These are phyloP conservation scores for Botrytis porri DNA, from an alignment of 2,329 filamentous ascomycete genomes.

Conservation along the genomic window DNA sequence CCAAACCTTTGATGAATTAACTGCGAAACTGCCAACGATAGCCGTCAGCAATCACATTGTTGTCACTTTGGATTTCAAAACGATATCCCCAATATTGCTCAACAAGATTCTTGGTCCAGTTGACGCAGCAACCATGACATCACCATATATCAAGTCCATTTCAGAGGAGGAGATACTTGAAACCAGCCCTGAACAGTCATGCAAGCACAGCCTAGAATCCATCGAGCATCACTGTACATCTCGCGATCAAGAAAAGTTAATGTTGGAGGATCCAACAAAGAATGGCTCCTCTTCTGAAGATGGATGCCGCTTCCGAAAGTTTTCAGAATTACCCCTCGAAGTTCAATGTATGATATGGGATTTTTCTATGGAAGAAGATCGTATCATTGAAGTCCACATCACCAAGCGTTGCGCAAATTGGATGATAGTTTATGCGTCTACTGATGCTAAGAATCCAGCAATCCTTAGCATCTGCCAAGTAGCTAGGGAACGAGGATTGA, in stretches of 20 bases:
- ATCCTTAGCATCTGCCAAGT: not conserved
- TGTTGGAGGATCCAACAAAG: not conserved
- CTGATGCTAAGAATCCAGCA: not conserved
- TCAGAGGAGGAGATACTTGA: not conserved
- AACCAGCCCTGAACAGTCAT: no score
- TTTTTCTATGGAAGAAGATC: not conserved
- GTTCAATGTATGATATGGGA: not conserved
- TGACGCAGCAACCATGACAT: not conserved
- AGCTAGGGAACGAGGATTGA: not conserved
- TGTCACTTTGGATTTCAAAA: not conserved
- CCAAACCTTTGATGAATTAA: not conserved
- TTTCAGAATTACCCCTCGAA: not conserved
- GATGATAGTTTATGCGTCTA: slow-evolving; percentile 2
- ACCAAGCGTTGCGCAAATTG: not conserved
- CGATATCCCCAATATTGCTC: not conserved
- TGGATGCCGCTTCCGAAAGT: not conserved
- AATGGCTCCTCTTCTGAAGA: not conserved
- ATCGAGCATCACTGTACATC: not conserved
- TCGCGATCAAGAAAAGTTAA: not conserved
- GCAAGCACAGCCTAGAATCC: not conserved
- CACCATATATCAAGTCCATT: not conserved
- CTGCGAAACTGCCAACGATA: no score
- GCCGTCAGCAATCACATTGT: not conserved
- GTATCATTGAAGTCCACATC: not conserved
- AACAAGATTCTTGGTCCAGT: not conserved